Percentiles rank a stretch among this genome's conserved stretches.
Evolutionary conservation across 768 basidiomycete species (phyloP).

Genomic region (Aureoboletus auriporus): DNA sequence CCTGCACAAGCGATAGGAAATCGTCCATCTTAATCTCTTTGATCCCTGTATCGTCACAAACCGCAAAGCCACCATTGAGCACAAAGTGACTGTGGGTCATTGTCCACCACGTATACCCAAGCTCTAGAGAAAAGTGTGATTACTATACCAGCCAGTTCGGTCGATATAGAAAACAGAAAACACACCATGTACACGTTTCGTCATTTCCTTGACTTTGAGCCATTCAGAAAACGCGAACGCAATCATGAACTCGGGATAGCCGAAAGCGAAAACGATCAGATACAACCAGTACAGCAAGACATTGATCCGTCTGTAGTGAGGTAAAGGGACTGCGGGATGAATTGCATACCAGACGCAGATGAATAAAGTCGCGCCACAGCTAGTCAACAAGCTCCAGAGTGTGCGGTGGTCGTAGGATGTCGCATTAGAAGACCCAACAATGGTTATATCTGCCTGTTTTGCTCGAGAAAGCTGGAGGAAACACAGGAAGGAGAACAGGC

Average conservation of each 20-base stretch:
- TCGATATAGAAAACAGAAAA: not conserved
- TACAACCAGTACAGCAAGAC: not conserved
- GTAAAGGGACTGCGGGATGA: not conserved
- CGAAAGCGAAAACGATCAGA: not conserved
- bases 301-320: not conserved
- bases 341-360: not conserved
- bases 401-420: not conserved
- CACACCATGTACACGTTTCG: not conserved
- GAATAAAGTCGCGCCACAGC: not conserved
- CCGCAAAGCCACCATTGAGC: not conserved
- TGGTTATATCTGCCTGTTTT: not conserved
- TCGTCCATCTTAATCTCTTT: not conserved
- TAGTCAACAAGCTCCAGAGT: not conserved
- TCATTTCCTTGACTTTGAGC: not conserved
- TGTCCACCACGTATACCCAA: not conserved
- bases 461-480: not conserved
- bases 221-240: not conserved
- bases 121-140: not conserved
- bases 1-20: not conserved
- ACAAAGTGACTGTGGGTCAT: not conserved
- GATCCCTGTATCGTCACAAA: not conserved
- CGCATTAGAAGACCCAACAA: not conserved
- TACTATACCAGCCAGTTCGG: not conserved
- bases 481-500: not conserved
- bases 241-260: not conserved